phyloP scores from a whole-genome alignment of 1,139 yeast species.

The Hyphopichia burtonii region DNA sequence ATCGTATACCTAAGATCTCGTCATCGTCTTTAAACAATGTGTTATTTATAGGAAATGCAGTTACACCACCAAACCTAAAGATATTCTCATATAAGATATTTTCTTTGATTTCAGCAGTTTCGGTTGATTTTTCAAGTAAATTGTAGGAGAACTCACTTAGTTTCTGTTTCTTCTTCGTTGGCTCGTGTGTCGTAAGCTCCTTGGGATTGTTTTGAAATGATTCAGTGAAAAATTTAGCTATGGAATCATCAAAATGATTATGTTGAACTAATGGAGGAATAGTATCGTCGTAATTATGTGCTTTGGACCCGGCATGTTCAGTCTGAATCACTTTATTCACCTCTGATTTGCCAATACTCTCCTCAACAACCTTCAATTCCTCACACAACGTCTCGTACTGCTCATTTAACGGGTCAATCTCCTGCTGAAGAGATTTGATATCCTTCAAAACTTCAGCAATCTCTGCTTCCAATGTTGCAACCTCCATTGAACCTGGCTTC shows the following conservation, averaged over 20 bases:
- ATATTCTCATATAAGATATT: constrained; percentile 39
- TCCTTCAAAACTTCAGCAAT: constrained; percentile 1
- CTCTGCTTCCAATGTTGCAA: not conserved
- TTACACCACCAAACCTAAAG: constrained; percentile 37
- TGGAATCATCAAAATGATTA: constrained; percentile 29
- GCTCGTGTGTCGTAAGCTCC: not conserved
- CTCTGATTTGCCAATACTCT: not conserved
- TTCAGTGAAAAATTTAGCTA: constrained; percentile 21
- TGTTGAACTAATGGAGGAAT: constrained; percentile 18
- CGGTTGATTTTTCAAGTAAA: constrained; percentile 7
- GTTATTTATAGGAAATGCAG: constrained; percentile 41
- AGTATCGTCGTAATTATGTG: constrained; percentile 9
- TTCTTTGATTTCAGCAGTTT: constrained; percentile 23
- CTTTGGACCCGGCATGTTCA: constrained; percentile 2
- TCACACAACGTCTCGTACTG: not conserved
- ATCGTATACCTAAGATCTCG: constrained; percentile 35
- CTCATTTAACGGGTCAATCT: constrained; percentile 1
- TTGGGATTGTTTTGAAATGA: not conserved
- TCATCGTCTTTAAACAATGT: constrained; percentile 19
- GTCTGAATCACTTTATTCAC: not conserved
- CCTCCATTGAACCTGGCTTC: too few species aligned
- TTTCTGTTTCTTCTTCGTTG: constrained; percentile 2
- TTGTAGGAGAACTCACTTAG: not conserved
- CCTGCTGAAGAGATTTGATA: constrained; percentile 4
- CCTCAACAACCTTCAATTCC: constrained; percentile 6